Evolutionary conservation across 1,284 basidiomycete genomes (phyloP), one percentile per base, ranked within the genome.

Genomic region (Fomitopsis pinicola): DNA sequence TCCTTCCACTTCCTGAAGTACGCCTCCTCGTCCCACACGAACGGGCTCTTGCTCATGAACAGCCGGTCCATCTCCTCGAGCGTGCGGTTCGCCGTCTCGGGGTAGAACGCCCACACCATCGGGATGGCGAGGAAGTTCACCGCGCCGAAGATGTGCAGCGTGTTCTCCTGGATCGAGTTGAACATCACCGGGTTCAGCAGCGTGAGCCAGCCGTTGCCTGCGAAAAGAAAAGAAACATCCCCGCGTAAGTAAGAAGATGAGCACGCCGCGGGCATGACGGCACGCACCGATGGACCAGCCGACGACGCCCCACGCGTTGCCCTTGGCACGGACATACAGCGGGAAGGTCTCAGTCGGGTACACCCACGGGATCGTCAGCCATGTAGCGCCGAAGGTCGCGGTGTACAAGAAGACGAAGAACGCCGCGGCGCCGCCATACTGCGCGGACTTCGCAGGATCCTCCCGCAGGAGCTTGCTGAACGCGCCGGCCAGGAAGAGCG

Each of bases 301-400:
- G 44, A 80, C 71, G 22, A 82, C 76, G 71, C 85, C 80, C 80
- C 84, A 78, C 68, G 83, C 79, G 60, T 78, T 82, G 8, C 80
- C 80, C 69, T 80, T 80, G 3, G 85, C 81, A 66, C 86, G 81
- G 42, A 86, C 82, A 62, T 84, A 81, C 55, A 87, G 79, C 35
- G 86, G 86, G 79, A 86, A 88, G 60, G 83, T 85, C 76, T 80
- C 79, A 30, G 78, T 77, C 17, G 75, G 74, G 62, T 74, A 74
- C 56, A 75, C 73, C 73, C 73, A 75, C 6, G 84, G 85, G 63
- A 84, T 82, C 26, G 85, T 86, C 42, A 87, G 79, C 82, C 85
- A 86, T 35, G 80, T 82, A 50, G 80, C 80, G 42, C 79, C 80
- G 68, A 81, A 82, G 19, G 80, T 65, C 10, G 75, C 74, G 3